These are phyloP conservation scores for Tylopilus sp. DNA, from an alignment of 1,284 basidiomycete genomes.

Conservation along the genomic window DNA sequence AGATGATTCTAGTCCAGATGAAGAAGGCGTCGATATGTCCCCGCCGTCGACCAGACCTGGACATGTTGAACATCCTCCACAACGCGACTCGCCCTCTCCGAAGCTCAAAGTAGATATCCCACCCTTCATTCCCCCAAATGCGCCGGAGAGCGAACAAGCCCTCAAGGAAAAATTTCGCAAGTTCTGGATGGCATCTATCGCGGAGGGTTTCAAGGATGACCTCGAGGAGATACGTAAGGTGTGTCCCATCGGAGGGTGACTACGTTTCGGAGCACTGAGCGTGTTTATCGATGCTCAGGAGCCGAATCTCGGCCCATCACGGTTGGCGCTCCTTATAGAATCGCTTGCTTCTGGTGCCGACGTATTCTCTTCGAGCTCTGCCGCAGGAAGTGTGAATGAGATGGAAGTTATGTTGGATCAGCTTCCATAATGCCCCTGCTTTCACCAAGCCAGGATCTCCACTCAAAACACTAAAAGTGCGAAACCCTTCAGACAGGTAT, in stretches of 20 bases:
- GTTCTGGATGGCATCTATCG: conserved; percentile 79
- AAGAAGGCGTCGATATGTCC: conserved; percentile 10
- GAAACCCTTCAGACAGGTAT: conserved; percentile 1
- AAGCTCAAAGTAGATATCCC: conserved; percentile 42
- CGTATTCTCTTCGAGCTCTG: conserved; percentile 52
- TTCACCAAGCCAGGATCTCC: not conserved
- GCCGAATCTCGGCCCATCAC: conserved; percentile 62
- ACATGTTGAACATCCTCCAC: conserved; percentile 6
- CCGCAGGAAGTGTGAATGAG: conserved; percentile 42
- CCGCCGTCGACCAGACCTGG: conserved; percentile 7
- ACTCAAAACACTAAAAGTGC: not conserved
- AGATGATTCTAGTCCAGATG: conserved; percentile 16
- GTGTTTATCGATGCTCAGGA: conserved; percentile 47
- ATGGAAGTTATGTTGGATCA: conserved; percentile 49
- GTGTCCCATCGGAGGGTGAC: not conserved
- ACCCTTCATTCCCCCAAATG: conserved; percentile 47
- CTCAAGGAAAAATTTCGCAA: conserved; percentile 67
- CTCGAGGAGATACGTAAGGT: conserved; percentile 74
- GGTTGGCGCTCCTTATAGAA: conserved; percentile 70
- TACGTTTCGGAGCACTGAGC: not conserved
- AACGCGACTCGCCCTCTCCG: conserved; percentile 48
- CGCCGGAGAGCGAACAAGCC: conserved; percentile 46
- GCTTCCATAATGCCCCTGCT: conserved; percentile 11
- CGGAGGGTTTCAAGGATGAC: conserved; percentile 76
- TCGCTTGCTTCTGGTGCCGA: conserved; percentile 75